phyloP scores from a whole-genome alignment of 331 rosid species.

The Acacia pycnantha region DNA sequence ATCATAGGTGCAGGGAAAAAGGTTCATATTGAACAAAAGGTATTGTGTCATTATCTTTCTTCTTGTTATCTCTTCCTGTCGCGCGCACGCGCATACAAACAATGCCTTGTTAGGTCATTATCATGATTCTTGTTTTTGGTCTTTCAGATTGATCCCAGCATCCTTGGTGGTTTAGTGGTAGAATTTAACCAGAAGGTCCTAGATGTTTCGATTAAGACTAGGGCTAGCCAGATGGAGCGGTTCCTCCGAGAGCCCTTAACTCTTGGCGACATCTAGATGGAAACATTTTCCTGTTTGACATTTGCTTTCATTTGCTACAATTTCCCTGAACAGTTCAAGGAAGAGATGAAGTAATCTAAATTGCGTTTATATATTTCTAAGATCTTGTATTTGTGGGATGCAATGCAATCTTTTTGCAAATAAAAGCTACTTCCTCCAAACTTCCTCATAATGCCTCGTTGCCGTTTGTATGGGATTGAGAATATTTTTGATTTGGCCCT shows the following conservation, averaged over 20 bases:
- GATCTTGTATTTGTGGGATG: conserved; percentile 23
- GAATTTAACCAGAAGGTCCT: too few species aligned
- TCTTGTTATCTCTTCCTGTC: not conserved
- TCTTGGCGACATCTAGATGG: conserved; percentile 37
- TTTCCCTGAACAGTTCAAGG: not conserved
- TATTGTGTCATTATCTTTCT: conserved; percentile 14
- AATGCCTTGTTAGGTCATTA: not conserved
- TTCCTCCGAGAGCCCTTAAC: conserved; percentile 54
- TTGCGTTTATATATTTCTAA: conserved; percentile 26
- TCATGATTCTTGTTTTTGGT: not conserved
- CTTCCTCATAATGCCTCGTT: not conserved
- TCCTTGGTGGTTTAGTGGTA: conserved; percentile 59
- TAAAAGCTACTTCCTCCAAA: conserved; percentile 35
- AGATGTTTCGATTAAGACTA: conserved; percentile 64
- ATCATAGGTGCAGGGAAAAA: conserved; percentile 69
- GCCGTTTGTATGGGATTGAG: too few species aligned
- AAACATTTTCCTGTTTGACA: not conserved
- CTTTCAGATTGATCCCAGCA: conserved; percentile 74
- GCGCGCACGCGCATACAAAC: not conserved
- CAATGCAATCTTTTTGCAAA: conserved; percentile 43
- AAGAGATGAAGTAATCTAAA: not conserved
- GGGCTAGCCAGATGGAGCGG: conserved; percentile 78
- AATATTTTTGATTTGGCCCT: not conserved
- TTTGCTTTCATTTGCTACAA: not conserved
- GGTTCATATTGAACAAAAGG: conserved; percentile 85